These are phyloP conservation scores for Ilex aquifolium DNA, from an alignment of 257 asterid species.

Conservation along the genomic window DNA sequence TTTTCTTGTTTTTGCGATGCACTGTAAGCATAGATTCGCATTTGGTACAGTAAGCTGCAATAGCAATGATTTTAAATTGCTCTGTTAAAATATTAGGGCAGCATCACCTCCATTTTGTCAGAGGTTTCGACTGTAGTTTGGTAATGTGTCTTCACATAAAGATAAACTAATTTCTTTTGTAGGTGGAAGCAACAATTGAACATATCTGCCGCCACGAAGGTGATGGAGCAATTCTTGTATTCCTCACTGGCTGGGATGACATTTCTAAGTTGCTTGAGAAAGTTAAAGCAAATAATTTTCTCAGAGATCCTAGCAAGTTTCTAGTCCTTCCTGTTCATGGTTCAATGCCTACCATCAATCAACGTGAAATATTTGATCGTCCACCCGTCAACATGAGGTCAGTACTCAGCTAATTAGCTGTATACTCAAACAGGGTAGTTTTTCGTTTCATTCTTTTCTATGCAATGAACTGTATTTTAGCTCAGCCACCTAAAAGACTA, in stretches of 20 bases:
- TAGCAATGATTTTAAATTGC: no score
- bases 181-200: conserved; percentile 87
- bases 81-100: no score
- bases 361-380: conserved; percentile 78
- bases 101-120: no score
- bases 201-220: conserved; percentile 78
- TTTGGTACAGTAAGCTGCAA: no score
- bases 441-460: no score
- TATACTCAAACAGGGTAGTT: no score
- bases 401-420: not conserved
- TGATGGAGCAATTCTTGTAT: conserved; percentile 89
- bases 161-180: conserved; percentile 18
- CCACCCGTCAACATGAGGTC: conserved; percentile 80
- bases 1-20: no score
- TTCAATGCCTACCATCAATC: conserved; percentile 94
- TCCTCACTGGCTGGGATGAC: conserved; percentile 98
- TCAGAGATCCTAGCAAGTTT: conserved; percentile 59
- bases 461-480: no score
- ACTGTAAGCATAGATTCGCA: no score
- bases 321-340: conserved; percentile 91
- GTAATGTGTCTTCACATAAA: no score
- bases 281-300: conserved; percentile 51
- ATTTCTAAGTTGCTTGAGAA: conserved; percentile 82
- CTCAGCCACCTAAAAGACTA: no score
- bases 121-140: no score